phyloP scores from a whole-genome alignment of 495 filamentous ascomycete genomes.

The Penicillium longicatenatum region DNA sequence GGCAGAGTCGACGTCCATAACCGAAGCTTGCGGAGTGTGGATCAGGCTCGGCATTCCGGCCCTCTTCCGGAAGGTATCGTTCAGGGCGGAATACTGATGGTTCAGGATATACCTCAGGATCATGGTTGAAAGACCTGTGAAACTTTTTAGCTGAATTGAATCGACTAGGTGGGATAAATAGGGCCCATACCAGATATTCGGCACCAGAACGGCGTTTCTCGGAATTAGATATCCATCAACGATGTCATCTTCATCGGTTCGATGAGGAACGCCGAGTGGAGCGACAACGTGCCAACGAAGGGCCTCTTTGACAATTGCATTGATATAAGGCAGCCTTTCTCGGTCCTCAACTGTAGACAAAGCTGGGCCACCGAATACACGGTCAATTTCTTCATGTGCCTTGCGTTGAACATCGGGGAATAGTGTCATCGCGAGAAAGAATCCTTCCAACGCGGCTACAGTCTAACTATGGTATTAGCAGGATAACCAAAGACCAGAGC shows the following conservation, averaged over 20 bases:
- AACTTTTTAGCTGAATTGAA: neutral
- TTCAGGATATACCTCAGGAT: conserved; percentile 32
- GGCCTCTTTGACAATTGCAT: conserved; percentile 45
- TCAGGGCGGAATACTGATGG: conserved; percentile 13
- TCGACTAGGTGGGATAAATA: neutral
- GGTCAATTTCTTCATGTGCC: conserved; percentile 61
- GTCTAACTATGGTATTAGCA: conserved; percentile 4
- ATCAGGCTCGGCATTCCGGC: conserved; percentile 11
- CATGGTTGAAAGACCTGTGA: conserved; percentile 16
- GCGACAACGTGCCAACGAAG: conserved; percentile 47
- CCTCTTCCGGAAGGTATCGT: neutral
- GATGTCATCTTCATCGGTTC: conserved; percentile 52
- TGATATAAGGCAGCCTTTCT: conserved; percentile 42
- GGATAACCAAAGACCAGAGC: neutral
- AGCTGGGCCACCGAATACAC: conserved; percentile 41
- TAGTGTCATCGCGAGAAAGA: conserved; percentile 50
- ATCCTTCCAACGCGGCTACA: neutral
- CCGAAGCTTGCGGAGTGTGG: conserved; percentile 51
- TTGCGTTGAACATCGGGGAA: conserved; percentile 53
- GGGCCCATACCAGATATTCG: conserved; percentile 46
- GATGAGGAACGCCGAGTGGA: conserved; percentile 56
- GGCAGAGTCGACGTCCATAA: conserved; percentile 60
- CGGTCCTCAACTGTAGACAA: conserved; percentile 33
- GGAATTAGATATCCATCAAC: conserved; percentile 55
- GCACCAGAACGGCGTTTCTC: conserved; percentile 45